Evolutionary conservation across 352 stramenopile species (phyloP).

Genomic region (Chrysophaeum taylorii): DNA sequence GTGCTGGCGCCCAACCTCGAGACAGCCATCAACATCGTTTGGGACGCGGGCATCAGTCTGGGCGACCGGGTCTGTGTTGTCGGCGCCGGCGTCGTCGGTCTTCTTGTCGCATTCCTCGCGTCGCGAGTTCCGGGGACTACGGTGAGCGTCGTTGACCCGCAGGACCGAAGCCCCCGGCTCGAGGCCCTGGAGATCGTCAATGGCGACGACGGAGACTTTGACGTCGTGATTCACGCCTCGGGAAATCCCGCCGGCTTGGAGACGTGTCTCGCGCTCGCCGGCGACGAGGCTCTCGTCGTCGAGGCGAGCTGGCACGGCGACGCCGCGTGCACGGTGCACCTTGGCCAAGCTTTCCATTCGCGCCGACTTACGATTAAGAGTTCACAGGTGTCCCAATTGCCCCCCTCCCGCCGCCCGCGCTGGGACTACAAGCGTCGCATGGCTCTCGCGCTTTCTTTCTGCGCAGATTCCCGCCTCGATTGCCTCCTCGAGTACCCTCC

Average conservation of each 20-base stretch:
- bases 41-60: neutral
- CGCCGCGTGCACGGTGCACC: neutral
- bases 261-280: neutral
- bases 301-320: conserved; percentile 2
- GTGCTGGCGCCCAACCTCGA: conserved; percentile 10
- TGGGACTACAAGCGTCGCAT: neutral
- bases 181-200: neutral
- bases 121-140: neutral
- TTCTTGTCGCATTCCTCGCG: conserved; percentile 1
- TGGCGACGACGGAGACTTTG: neutral
- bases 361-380: neutral
- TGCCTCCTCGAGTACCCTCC: neutral
- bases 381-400: conserved; percentile 1
- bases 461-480: neutral
- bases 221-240: conserved; percentile 12
- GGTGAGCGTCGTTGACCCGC: neutral
- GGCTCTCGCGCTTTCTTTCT: neutral
- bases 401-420: neutral
- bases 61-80: neutral
- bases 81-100: conserved; percentile 8
- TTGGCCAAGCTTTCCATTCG: conserved; percentile 6
- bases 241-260: neutral
- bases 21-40: conserved; percentile 14
- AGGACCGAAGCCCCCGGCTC: neutral
- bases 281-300: conserved; percentile 11